Percentiles rank a stretch among this genome's conserved stretches.
Conservation (phyloP, 2,329 filamentous ascomycete species). For the Colletotrichum sp. region DNA sequence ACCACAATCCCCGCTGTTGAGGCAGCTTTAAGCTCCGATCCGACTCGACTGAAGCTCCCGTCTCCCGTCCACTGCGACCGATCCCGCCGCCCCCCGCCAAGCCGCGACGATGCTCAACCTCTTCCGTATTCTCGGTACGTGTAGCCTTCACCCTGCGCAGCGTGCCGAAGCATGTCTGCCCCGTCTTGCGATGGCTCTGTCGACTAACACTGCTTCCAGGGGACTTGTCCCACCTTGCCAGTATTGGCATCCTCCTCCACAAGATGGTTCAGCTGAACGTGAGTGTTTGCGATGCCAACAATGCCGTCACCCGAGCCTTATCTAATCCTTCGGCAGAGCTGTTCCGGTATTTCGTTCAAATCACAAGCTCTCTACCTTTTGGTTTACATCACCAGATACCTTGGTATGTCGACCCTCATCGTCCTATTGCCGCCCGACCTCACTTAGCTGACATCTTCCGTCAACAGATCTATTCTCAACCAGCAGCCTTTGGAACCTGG, state of each 20-base stretch:
- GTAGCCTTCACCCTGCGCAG: not conserved
- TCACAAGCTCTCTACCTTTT: slow-evolving; percentile 94
- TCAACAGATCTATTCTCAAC: slow-evolving; percentile 82
- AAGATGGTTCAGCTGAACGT: slow-evolving; percentile 97
- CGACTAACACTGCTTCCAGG: slow-evolving; percentile 53
- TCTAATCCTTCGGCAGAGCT: slow-evolving; percentile 69
- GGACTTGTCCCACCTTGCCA: slow-evolving; percentile 94
- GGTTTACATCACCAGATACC: slow-evolving; percentile 92
- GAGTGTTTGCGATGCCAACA: slow-evolving; percentile 37
- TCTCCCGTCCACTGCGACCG: not conserved
- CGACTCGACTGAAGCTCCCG: not conserved
- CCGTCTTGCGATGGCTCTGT: slow-evolving; percentile 2
- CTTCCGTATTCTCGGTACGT: slow-evolving; percentile 62
- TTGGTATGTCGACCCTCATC: slow-evolving; percentile 60
- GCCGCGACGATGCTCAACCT: slow-evolving; percentile 57
- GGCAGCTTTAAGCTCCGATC: slow-evolving; percentile 15
- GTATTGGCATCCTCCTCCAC: slow-evolving; percentile 92
- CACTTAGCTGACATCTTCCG: slow-evolving; percentile 9
- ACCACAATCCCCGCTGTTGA: slow-evolving; percentile 3
- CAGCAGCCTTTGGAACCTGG: slow-evolving; percentile 84
- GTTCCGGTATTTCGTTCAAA: slow-evolving; percentile 97
- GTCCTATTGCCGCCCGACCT: not conserved
- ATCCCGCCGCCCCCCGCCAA: slow-evolving; percentile 21
- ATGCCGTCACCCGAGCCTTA: not conserved
- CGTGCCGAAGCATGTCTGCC: not conserved